Conservation (phyloP, 768 basidiomycete genomes). For the Exsudoporus frostii region DNA sequence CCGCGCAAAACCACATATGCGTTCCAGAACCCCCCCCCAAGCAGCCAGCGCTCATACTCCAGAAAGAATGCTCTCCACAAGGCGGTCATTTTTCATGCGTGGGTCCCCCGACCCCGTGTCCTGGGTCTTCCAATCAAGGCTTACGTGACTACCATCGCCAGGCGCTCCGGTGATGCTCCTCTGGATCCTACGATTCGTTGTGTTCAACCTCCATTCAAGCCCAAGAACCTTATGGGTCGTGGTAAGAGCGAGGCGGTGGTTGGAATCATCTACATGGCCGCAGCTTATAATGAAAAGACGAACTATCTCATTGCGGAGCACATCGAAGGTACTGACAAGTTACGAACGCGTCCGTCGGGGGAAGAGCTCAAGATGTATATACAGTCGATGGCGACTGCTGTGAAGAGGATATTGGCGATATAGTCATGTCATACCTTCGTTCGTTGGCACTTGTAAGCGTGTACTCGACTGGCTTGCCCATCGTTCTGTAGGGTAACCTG, state of each 20-base stretch:
- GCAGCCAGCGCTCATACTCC: too few relatives aligned
- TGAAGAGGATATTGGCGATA: conserved; percentile 28
- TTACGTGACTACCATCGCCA: conserved; percentile 76
- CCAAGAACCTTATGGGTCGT: conserved; percentile 64
- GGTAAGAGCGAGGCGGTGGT: conserved; percentile 63
- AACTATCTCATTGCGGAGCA: conserved; percentile 41
- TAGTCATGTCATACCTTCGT: too few relatives aligned
- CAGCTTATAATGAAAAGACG: conserved; percentile 56
- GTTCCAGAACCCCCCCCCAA: too few relatives aligned
- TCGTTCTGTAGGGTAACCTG: conserved; percentile 46
- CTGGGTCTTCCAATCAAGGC: conserved; percentile 56
- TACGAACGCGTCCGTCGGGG: conserved; percentile 4
- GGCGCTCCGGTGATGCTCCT: conserved; percentile 66
- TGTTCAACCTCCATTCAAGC: too few relatives aligned
- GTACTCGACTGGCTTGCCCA: conserved; percentile 46
- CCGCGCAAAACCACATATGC: too few relatives aligned
- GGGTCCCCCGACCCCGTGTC: conserved; percentile 36
- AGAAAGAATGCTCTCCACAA: too few relatives aligned
- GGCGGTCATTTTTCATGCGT: conserved; percentile 67
- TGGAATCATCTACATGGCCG: conserved; percentile 55
- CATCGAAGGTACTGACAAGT: conserved; percentile 38
- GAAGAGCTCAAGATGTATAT: too few relatives aligned
- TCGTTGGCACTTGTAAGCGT: conserved; percentile 22
- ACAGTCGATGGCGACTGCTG: conserved; percentile 35
- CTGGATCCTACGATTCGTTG: conserved; percentile 60